Evolutionary conservation across 2,329 filamentous ascomycete genomes (phyloP).

Genomic region (Fusarium fracticaudum): DNA sequence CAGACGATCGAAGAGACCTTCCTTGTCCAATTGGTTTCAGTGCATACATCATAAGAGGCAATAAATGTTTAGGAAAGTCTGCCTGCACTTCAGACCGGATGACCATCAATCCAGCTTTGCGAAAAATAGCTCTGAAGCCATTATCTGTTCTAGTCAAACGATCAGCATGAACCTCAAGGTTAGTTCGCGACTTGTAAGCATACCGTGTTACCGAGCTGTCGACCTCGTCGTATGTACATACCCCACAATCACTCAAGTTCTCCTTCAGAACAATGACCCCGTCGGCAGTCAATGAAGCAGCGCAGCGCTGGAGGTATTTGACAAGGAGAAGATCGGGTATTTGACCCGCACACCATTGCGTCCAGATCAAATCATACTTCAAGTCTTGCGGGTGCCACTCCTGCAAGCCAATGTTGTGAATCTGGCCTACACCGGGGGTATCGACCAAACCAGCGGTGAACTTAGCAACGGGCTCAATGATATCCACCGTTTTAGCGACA

Average conservation of each 20-base stretch:
- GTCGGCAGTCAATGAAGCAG: too few relatives aligned
- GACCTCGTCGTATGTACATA: not conserved
- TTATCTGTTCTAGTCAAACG: too few relatives aligned
- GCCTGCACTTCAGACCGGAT: not conserved
- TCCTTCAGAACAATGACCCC: not conserved
- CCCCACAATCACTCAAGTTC: not conserved
- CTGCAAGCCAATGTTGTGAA: not conserved
- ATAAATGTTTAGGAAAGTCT: not conserved
- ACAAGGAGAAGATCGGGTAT: accelerated
- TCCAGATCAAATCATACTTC: not conserved
- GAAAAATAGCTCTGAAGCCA: too few relatives aligned
- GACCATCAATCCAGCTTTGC: too few relatives aligned
- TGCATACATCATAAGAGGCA: not conserved
- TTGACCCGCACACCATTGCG: not conserved
- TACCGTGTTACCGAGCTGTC: not conserved
- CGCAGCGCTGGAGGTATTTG: not conserved
- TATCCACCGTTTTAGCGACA: not conserved
- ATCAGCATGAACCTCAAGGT: too few relatives aligned
- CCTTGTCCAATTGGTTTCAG: not conserved
- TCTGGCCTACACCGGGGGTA: not conserved
- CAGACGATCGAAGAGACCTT: too few relatives aligned
- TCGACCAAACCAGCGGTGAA: not conserved
- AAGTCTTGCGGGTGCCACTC: not conserved
- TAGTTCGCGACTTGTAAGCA: not conserved
- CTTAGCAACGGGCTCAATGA: not conserved